A percentile compares a stretch with the other conserved stretches of the same genome.
phyloP scores from a whole-genome alignment of 139 green algal genomes.

The Chlamydomonas urium region DNA sequence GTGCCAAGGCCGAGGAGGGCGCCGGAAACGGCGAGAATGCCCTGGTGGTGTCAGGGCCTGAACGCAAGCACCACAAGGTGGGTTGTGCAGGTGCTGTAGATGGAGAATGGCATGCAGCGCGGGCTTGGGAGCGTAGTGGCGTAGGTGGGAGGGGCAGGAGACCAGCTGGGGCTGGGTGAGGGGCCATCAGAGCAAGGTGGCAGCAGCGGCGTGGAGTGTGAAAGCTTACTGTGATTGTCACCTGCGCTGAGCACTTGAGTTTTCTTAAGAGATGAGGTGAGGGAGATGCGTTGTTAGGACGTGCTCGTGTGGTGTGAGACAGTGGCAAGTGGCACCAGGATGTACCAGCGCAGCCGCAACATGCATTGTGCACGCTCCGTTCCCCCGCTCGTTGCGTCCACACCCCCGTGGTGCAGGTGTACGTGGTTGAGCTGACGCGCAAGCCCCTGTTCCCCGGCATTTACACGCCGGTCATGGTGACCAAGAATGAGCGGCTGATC shows the following conservation, averaged over 20 bases:
- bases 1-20: not conserved
- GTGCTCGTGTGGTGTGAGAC: too few species aligned
- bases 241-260: too few species aligned
- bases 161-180: not conserved
- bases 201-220: not conserved
- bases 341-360: constrained; percentile 28
- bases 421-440: constrained; percentile 68
- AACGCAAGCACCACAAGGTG: constrained; percentile 37
- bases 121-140: not conserved
- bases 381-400: constrained; percentile 55
- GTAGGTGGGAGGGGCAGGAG: not conserved
- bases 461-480: constrained; percentile 75
- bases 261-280: too few species aligned
- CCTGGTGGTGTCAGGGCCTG: constrained; percentile 25
- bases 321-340: not conserved
- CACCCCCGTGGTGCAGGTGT: constrained; percentile 54
- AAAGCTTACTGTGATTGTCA: too few species aligned
- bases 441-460: constrained; percentile 83
- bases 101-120: not conserved
- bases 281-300: too few species aligned
- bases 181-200: not conserved
- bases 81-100: not conserved
- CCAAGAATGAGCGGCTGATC: constrained; percentile 71
- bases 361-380: constrained; percentile 81
- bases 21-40: constrained; percentile 22